Conservation (phyloP, 495 filamentous ascomycete species). For the Cercophora scortea region DNA sequence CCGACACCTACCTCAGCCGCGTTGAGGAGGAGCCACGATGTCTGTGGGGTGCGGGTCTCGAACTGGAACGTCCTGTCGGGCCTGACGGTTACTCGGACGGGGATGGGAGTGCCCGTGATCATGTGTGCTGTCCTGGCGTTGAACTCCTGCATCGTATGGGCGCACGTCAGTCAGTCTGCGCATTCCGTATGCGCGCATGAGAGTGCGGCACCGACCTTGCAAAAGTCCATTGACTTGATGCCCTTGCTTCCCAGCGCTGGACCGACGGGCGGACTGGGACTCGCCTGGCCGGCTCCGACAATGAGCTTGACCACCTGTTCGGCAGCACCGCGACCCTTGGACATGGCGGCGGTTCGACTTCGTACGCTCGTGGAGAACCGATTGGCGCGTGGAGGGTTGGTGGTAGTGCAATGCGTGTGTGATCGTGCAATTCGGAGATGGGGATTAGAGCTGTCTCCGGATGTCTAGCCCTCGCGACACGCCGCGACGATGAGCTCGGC, state of each 20-base stretch:
- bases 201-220: conserved; percentile 60
- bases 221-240: conserved; percentile 99
- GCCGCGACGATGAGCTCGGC: too few species aligned
- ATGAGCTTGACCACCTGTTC: conserved; percentile 97
- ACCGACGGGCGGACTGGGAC: conserved; percentile 93
- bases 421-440: too few species aligned
- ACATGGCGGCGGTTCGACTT: conserved; percentile 50
- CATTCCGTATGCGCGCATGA: background rate
- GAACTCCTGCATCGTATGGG: conserved; percentile 63
- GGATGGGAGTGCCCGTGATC: conserved; percentile 74
- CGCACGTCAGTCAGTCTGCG: background rate
- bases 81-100: conserved; percentile 82
- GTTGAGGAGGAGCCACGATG: conserved; percentile 77
- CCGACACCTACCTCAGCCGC: conserved; percentile 66
- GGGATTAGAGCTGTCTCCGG: too few species aligned
- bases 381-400: background rate
- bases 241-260: conserved; percentile 95
- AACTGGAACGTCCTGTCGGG: conserved; percentile 91
- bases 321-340: conserved; percentile 48
- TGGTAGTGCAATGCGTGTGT: too few species aligned
- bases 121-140: conserved; percentile 91
- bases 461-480: too few species aligned
- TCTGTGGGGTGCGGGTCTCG: conserved; percentile 86
- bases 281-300: conserved; percentile 93
- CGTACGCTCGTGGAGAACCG: background rate